phyloP scores from a whole-genome alignment of 495 filamentous ascomycete genomes.

The Mycothermus thermophilus region DNA sequence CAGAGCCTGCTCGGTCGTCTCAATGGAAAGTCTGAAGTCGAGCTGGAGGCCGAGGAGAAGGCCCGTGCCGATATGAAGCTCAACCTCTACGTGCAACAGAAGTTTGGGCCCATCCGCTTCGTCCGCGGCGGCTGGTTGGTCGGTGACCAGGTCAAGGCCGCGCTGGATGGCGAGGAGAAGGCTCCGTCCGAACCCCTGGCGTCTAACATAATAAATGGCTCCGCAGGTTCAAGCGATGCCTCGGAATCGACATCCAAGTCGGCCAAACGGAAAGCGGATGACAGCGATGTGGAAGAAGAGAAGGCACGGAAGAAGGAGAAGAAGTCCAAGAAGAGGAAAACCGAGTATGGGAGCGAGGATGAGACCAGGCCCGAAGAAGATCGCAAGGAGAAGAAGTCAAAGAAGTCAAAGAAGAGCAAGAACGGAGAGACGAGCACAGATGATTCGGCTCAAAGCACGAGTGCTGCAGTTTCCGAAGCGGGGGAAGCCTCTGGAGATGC shows the following conservation, averaged over 20 bases:
- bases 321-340: constrained; percentile 34
- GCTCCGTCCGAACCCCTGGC: too few species aligned
- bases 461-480: neutral
- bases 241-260: constrained; percentile 7
- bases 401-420: constrained; percentile 29
- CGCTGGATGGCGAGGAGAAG: constrained; percentile 3
- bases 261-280: constrained; percentile 11
- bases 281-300: constrained; percentile 15
- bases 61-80: constrained; percentile 48
- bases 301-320: constrained; percentile 19
- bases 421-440: constrained; percentile 22
- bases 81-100: constrained; percentile 51
- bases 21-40: constrained; percentile 68
- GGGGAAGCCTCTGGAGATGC: neutral
- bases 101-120: constrained; percentile 63
- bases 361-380: constrained; percentile 14
- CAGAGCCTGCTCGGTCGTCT: constrained; percentile 72
- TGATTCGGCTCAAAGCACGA: neutral
- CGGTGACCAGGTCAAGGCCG: constrained; percentile 36
- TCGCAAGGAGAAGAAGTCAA: constrained; percentile 18
- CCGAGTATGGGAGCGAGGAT: constrained; percentile 15
- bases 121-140: constrained; percentile 67
- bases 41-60: constrained; percentile 50
- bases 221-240: neutral
- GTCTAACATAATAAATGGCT: too few species aligned